These are phyloP conservation scores for Murraya koenigii DNA, from an alignment of 345 rosid species.

Conservation along the genomic window DNA sequence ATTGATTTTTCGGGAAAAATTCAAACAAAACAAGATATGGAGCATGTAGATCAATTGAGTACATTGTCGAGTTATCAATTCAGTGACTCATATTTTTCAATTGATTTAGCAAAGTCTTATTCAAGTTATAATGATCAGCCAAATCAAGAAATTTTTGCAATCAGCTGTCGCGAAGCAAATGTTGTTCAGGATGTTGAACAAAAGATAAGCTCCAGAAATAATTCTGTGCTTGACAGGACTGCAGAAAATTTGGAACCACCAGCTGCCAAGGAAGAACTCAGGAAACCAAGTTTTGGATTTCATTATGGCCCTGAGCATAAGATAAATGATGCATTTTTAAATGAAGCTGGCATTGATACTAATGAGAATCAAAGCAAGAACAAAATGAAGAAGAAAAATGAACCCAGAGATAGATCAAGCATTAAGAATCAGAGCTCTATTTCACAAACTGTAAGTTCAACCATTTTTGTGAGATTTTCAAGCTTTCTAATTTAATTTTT, in stretches of 20 bases:
- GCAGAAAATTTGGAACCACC: conserved; percentile 5
- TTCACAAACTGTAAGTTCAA: conserved; percentile 24
- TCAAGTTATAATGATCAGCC: not conserved
- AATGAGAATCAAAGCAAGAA: conserved; percentile 8
- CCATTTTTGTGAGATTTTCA: not conserved
- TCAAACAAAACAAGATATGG: not conserved
- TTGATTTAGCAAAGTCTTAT: conserved; percentile 42
- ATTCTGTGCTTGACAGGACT: conserved; percentile 14
- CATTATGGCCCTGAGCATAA: conserved; percentile 6
- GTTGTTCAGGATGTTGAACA: conserved; percentile 13
- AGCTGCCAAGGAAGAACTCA: not conserved
- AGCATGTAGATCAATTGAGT: conserved; percentile 17
- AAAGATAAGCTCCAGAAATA: conserved; percentile 1
- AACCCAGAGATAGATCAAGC: conserved; percentile 11
- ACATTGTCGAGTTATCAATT: conserved; percentile 40
- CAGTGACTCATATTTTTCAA: conserved; percentile 45
- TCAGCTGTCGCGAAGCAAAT: not conserved
- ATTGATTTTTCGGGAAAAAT: not conserved
- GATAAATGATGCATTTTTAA: conserved; percentile 17
- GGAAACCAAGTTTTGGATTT: not conserved
- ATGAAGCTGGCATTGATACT: not conserved
- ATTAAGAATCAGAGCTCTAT: conserved; percentile 5
- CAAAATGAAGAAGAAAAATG: conserved; percentile 13
- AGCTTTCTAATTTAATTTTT: not conserved
- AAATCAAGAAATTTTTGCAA: conserved; percentile 4